Percentiles rank a stretch among this genome's conserved stretches.
Evolutionary conservation across 306 rosid genomes (phyloP).

Genomic region (Malus orientalis): DNA sequence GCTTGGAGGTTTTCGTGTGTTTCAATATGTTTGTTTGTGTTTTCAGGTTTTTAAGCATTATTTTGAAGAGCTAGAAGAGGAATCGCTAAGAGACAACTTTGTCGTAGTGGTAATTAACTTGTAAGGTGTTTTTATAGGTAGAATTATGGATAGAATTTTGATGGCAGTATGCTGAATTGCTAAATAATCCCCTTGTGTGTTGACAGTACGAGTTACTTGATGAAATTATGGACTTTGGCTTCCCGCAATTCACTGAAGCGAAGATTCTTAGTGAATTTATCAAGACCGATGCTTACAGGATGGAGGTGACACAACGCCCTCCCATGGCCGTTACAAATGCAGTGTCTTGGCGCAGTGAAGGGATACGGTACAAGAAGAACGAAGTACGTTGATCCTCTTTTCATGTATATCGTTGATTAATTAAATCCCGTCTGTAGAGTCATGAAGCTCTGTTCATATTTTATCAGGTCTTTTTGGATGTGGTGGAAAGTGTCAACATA

Average conservation of each 20-base stretch:
- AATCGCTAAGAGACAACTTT: slow-evolving; percentile 79
- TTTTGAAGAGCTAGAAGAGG: slow-evolving; percentile 80
- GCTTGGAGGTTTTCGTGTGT: not conserved
- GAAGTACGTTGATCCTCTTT: slow-evolving; percentile 41
- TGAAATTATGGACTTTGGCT: slow-evolving; percentile 87
- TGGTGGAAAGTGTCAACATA: slow-evolving; percentile 87
- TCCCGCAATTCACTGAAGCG: slow-evolving; percentile 80
- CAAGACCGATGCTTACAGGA: slow-evolving; percentile 82
- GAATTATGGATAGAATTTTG: not conserved
- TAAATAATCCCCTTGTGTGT: not conserved
- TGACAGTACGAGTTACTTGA: slow-evolving; percentile 74
- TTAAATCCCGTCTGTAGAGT: not conserved
- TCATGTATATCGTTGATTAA: not conserved
- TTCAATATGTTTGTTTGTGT: not conserved
- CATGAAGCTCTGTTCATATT: not conserved
- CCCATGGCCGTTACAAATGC: slow-evolving; percentile 96
- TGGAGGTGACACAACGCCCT: slow-evolving; percentile 80
- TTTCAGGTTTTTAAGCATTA: slow-evolving; percentile 78
- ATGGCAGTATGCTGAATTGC: not conserved
- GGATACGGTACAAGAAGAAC: slow-evolving; percentile 72
- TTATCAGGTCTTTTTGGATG: slow-evolving; percentile 77
- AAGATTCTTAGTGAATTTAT: slow-evolving; percentile 78
- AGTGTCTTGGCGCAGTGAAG: slow-evolving; percentile 93
- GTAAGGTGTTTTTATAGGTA: not conserved
- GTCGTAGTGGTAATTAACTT: slow-evolving; percentile 64